Base-by-base conservation (phyloP, 179 eudicot genomes). In the Silene coronaria region DNA sequence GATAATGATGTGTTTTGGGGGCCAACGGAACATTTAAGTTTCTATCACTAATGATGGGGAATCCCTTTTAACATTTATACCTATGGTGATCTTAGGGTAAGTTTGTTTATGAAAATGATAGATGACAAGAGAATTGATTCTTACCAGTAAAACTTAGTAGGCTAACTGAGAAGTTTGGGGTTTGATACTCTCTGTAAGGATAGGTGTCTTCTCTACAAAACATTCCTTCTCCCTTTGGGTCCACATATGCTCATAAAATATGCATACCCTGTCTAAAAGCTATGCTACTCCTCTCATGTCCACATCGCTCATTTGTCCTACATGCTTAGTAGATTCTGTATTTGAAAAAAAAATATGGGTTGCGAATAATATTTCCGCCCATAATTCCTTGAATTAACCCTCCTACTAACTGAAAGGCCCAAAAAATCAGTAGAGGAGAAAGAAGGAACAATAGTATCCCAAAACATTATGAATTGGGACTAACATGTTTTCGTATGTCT, bases 151-250 rank as follows among this genome's bases (percentile, higher is more conserved):
- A 73, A 73, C 46, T 55, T 30, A 58, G 27, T 73, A 65, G 77
- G 61, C 32, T 78, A 57, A 73, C 71, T 38, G 61, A 66, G 68
- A 78, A 78, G 77, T 57, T 73, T 65, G 26, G 48, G 75, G 61
- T 34, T 71, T 73, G 77, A 78, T 73, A 64, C 73, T 57, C 73
- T 66, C 51, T 60, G 61, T 59, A 42, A 42, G 63, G 70, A 45
- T 77, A 70, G 61, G 80, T 77, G 70, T 70, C 53, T 16, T 26
- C 70, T 57, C 23, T 48, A 22, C 59, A 76, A 59, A 77, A 70
- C 75, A 77, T 77, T 75, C 80, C 69, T 78, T 72, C 67, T 22
- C 81, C 77, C 67, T 78, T 66, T 66, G 77, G 73, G 58, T 65
- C 59, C 42, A 58, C 27, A 75, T 76, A 76, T 57, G 48, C 67